phyloP scores from a whole-genome alignment of 306 rosid species.

The Dalbergia cultrata region DNA sequence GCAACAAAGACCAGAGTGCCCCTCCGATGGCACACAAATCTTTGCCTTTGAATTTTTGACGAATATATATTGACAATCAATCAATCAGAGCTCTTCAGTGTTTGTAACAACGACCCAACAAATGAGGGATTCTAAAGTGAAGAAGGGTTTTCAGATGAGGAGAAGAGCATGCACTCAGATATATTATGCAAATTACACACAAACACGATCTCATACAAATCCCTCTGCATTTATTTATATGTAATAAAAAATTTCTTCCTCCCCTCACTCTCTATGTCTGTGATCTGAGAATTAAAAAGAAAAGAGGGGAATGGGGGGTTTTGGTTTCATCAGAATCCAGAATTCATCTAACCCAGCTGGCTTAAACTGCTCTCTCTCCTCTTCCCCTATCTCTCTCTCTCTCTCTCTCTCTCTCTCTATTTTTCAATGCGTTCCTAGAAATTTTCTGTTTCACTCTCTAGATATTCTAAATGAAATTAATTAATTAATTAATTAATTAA shows the following conservation, averaged over 20 bases:
- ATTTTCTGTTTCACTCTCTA: slow-evolving; percentile 28
- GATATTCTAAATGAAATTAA: slow-evolving; percentile 30
- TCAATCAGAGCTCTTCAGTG: slow-evolving; percentile 33
- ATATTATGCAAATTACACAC: slow-evolving; percentile 40
- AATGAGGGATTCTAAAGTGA: slow-evolving; percentile 46
- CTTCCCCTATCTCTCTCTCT: slow-evolving; percentile 35
- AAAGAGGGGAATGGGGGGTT: slow-evolving; percentile 34
- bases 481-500: slow-evolving; percentile 15
- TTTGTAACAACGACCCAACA: slow-evolving; percentile 38
- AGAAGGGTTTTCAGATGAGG: slow-evolving; percentile 27
- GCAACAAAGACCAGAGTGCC: slow-evolving; percentile 42
- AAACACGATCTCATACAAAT: slow-evolving; percentile 54
- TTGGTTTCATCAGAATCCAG: slow-evolving; percentile 35
- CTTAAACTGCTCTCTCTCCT: slow-evolving; percentile 40
- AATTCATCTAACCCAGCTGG: slow-evolving; percentile 54
- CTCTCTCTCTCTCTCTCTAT: too few relatives aligned
- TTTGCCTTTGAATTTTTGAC: not conserved
- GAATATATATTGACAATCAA: not conserved
- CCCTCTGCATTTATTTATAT: slow-evolving; percentile 40
- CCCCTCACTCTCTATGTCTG: slow-evolving; percentile 34
- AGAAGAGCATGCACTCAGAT: slow-evolving; percentile 36
- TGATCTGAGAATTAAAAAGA: slow-evolving; percentile 44
- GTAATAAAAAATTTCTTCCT: slow-evolving; percentile 8
- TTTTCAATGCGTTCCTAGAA: not conserved
- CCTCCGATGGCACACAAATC: slow-evolving; percentile 35